Base-by-base conservation (phyloP, 2,329 filamentous ascomycete genomes). In the Tolypocladium endophyticum region DNA sequence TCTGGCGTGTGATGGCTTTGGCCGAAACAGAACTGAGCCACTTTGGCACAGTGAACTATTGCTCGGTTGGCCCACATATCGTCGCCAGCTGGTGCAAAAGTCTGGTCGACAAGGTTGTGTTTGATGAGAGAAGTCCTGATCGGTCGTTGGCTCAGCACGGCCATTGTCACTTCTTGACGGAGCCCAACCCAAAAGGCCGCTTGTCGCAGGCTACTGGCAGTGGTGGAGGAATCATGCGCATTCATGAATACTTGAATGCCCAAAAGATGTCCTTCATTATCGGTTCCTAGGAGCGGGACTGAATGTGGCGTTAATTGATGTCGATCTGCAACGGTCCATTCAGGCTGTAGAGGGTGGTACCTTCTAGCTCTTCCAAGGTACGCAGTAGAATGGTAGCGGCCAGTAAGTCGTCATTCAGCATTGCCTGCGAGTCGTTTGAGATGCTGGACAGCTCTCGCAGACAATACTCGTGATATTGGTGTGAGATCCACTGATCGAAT, bases 11-110 rank as follows among this genome's bases (percentile, higher is more conserved):
- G 62, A 60, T 72, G 62, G 66, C 67, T 63, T 28, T 76, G 72
- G 2, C 78, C 77, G 64, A 86, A 87, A 67, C 85, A 87, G 64
- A 80, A 86, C 61, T 85, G 82, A 20, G 87, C 71, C 1, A 87
- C 81, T 62, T 86, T 82, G n/a, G 83, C 83, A 58, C 83, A 84
- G 64, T 85, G 81, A 3, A 84, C 77, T 0, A 87, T 78, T 20
- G 84, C 81, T 20, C 83, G 77, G 67, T 87, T 86, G 2, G 83
- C 80, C 83, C 83, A 86, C 0, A 75, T 75, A 61, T 78, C 79
- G 62, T 85, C 83, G 52, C 78, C 77, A 0, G 76, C 74, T 0
- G 75, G 70, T 2, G 74, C 71, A 12, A 82, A 74, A 0, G 76
- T 77, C n/a, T 77, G 76, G 64, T 84, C 79, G 47, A 83, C 76